Evolutionary conservation across 306 rosid species (phyloP).

Genomic region (Fragaria iinumae): DNA sequence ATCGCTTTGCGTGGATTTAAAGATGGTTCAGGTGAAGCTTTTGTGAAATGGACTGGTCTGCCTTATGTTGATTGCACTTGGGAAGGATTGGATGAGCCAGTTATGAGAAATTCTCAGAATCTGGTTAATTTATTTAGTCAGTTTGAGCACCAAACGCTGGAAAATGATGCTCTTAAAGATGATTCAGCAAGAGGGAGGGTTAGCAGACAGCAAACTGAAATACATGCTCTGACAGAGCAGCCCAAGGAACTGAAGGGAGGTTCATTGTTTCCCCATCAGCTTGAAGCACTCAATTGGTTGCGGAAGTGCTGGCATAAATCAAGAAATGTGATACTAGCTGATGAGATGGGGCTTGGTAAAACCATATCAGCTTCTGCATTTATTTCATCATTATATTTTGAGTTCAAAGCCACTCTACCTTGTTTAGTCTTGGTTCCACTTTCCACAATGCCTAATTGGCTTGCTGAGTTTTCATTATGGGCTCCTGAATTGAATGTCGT

Average conservation of each 20-base stretch:
- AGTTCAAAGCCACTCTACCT: conserved; percentile 90
- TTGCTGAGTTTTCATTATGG: conserved; percentile 89
- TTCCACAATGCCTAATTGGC: conserved; percentile 99
- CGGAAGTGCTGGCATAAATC: conserved; percentile 93
- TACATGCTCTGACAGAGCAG: conserved; percentile 75
- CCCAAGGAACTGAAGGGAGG: conserved; percentile 94
- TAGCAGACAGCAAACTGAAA: conserved; percentile 55
- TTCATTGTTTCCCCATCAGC: conserved; percentile 96
- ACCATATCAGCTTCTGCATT: conserved; percentile 96
- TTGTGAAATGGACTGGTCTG: conserved; percentile 86
- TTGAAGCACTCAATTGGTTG: conserved; percentile 99
- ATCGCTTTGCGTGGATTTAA: conserved; percentile 65
- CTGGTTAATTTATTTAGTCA: conserved; percentile 57
- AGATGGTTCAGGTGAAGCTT: conserved; percentile 61
- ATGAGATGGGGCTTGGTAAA: conserved; percentile 99
- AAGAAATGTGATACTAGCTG: conserved; percentile 97
- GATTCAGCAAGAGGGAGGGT: conserved; percentile 48
- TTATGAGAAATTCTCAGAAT: conserved; percentile 55
- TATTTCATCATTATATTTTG: conserved; percentile 74
- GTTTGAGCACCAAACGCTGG: conserved; percentile 62
- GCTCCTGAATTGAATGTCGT: conserved; percentile 95
- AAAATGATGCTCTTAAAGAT: conserved; percentile 59
- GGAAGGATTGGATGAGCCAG: conserved; percentile 87
- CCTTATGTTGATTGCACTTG: conserved; percentile 97
- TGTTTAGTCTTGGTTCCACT: conserved; percentile 98